A percentile compares a stretch with the other conserved stretches of the same genome.
These are phyloP conservation scores for Pyrenophora tritici-repentis DNA, from an alignment of 2,329 filamentous ascomycete genomes.

Conservation along the genomic window DNA sequence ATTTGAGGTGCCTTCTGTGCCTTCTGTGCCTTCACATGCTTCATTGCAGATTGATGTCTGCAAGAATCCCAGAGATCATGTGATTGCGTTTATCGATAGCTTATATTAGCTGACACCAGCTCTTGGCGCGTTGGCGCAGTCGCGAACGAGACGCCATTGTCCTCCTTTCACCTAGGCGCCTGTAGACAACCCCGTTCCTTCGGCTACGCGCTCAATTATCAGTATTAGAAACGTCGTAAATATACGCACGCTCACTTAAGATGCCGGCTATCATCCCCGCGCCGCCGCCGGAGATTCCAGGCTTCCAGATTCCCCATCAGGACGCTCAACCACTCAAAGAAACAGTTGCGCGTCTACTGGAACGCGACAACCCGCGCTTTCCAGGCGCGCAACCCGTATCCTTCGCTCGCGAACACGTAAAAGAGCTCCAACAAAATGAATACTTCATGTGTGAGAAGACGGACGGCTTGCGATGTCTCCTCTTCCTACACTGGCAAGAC, in stretches of 20 bases:
- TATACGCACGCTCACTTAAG: neutral
- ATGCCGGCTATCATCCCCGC: constrained; percentile 29
- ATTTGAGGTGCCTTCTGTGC: too few species aligned
- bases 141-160: too few species aligned
- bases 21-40: too few species aligned
- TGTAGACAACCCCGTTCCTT: too few species aligned
- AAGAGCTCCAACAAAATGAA: constrained; percentile 80
- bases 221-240: neutral
- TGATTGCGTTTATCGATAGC: too few species aligned
- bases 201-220: too few species aligned
- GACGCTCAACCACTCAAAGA: constrained; percentile 61
- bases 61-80: too few species aligned
- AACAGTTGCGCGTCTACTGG: constrained; percentile 77
- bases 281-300: constrained; percentile 46
- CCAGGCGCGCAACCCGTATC: constrained; percentile 94
- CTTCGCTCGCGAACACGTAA: constrained; percentile 79
- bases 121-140: too few species aligned
- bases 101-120: too few species aligned
- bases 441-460: constrained; percentile 99
- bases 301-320: constrained; percentile 29
- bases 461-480: constrained; percentile 92
- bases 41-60: too few species aligned
- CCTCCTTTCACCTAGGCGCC: too few species aligned
- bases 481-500: constrained; percentile 79
- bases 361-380: constrained; percentile 69